phyloP scores from a whole-genome alignment of 176 grass and related monocot genomes.

The Aegilops sharonensis region DNA sequence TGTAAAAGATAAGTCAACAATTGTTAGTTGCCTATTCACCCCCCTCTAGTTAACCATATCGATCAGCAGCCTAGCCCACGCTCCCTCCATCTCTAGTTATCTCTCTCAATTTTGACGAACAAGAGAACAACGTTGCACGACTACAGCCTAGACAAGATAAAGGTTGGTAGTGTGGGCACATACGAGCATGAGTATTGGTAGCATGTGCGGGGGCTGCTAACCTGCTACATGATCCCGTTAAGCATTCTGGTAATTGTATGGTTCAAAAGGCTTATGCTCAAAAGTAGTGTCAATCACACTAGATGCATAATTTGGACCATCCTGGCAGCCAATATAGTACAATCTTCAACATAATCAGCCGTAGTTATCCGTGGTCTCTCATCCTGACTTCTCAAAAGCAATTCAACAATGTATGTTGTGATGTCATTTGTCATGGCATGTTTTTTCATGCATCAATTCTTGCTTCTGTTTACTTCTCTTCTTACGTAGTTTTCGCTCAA shows the following conservation, averaged over 20 bases:
- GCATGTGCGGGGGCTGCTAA: not conserved
- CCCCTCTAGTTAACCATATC: no score
- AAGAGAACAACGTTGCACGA: no score
- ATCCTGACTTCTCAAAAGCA: conserved; percentile 61
- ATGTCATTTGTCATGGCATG: conserved; percentile 51
- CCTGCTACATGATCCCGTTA: not conserved
- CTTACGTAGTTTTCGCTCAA: not conserved
- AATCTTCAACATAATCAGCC: conserved; percentile 32
- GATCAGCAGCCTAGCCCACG: no score
- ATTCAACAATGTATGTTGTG: conserved; percentile 85
- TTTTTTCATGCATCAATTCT: conserved; percentile 30
- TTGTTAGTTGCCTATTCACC: no score
- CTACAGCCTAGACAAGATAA: no score
- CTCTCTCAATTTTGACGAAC: no score
- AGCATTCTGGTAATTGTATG: conserved; percentile 25
- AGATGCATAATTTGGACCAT: conserved; percentile 23
- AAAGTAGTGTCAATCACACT: conserved; percentile 12
- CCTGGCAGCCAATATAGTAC: conserved; percentile 5
- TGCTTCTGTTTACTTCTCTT: conserved; percentile 36
- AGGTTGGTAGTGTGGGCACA: no score
- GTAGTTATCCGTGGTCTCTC: conserved; percentile 41
- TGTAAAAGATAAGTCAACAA: no score
- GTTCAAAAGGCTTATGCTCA: conserved; percentile 20
- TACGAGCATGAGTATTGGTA: not conserved
- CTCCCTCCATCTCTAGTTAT: no score